phyloP scores from a whole-genome alignment of 2,329 filamentous ascomycete species.

The Penicillium palitans region DNA sequence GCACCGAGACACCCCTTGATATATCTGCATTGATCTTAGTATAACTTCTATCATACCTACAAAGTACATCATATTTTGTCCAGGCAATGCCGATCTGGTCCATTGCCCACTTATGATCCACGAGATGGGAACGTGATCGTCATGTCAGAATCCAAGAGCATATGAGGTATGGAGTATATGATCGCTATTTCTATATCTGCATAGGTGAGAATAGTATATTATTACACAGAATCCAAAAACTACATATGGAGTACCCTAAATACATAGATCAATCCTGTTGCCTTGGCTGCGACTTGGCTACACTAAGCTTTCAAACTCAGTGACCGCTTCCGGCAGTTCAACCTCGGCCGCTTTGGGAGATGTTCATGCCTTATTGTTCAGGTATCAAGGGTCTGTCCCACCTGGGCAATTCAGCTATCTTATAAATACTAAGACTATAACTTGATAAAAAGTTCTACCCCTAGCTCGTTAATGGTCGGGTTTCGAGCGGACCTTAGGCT shows the following conservation, averaged over 20 bases:
- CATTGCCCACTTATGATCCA: constrained; percentile 1
- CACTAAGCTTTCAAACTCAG: background rate
- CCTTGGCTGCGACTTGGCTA: background rate
- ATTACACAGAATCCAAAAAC: background rate
- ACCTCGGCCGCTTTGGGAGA: background rate
- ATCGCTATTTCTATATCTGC: background rate
- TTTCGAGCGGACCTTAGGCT: too few relatives aligned
- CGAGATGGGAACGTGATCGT: constrained; percentile 2
- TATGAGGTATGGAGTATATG: background rate
- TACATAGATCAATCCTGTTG: background rate
- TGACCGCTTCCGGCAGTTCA: background rate
- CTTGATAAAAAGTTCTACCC: too few relatives aligned
- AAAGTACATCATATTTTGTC: background rate
- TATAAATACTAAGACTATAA: too few relatives aligned
- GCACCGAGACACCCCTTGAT: constrained; percentile 8
- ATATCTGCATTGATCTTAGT: background rate
- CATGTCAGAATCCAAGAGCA: background rate
- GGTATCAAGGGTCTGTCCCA: background rate
- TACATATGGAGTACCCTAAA: background rate
- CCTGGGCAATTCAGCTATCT: too few relatives aligned
- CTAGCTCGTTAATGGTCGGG: too few relatives aligned
- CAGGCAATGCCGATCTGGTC: constrained; percentile 1
- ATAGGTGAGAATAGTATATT: background rate
- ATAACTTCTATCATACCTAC: background rate
- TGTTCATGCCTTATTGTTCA: background rate